Evolutionary conservation across 1,139 yeast species (phyloP), one percentile per base, ranked within the genome.

Genomic region (Yamadazyma songkhlaensis): DNA sequence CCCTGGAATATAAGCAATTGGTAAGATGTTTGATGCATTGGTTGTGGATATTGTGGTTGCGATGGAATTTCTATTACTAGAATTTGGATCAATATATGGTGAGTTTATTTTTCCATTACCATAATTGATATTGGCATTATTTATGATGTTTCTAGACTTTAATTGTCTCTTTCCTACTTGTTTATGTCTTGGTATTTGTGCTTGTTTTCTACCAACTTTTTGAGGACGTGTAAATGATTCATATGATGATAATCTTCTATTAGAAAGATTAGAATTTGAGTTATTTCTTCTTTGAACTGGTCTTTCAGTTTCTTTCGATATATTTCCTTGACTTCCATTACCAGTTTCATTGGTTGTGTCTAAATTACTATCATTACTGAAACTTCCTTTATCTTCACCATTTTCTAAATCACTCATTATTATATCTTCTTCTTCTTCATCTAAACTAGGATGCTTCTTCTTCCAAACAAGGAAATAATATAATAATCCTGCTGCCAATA

Each of bases 1-100:
- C 28, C 97, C 97, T 0, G 97, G 97, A 43, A 89, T 87, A 57
- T 89, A 89, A 2, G 95, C 96, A 46, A 89, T 84, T n/a, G 96
- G 96, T 44, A 89, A 74, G 44, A 90, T 81, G 58, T 90, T 89
- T 7, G 95, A 84, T 4, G 94, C 95, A 47, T 84, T 78, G 36
- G 74, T 65, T 7, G 92, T 82, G 38, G 84, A 70, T 22, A 79
- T 72, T 4, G 87, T 74, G 14, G 84, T 76, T 6, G 87, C 82
- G 40, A 79, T 60, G 35, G 72, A 61, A 62, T 73, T 55, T 44
- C 75, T 54, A 41, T 64, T 54, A 40, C 58, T 54, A 25, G 49
- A 42, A 35, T 53, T 52, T 11, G 60, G 52, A 38, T 60, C 61
- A 37, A 50, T 39, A 40, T 60, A 62, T 7, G 60, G 51, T 11